Evolutionary conservation across 2,329 filamentous ascomycete species (phyloP), one percentile per base, ranked within the genome.

Genomic region (Colletotrichum lupini): DNA sequence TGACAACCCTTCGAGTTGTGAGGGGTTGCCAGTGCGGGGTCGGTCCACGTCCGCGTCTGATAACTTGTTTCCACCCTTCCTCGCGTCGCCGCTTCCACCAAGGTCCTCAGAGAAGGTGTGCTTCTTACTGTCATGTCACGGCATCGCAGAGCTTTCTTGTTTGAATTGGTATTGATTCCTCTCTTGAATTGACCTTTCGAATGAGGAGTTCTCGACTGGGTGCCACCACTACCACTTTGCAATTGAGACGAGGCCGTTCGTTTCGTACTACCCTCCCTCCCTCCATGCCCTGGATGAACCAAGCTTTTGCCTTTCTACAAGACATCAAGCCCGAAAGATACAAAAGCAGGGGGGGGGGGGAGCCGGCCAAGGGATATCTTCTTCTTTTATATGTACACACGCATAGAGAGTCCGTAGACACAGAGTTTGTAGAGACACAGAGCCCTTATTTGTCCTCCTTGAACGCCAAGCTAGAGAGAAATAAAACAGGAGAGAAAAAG

Each of bases 21-120:
- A 63, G 46, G 46, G 46, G 42, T 63, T 53, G 46, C 28, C 2
- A n/a, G 60, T 35, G 60, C 60, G 60, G 60, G 60, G 60, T 53
- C 42, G 28, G 28, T n/a, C 28, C 46, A 19, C 59, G 37, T 42
- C 37, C 16, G 14, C 37, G 37, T 42, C 37, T 42, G 16, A 19
- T 42, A 19, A 7, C 37, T 42, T 42, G 11, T 22, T 19, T 24
- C 19, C 35, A 1, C 49, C 28, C n/a, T 14, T 42, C 37, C 37
- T 42, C 37, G 37, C 37, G 37, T 42, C 37, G 37, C 16, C 11
- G 60, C n/a, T 8, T 16, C 26, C 4, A 46, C 8, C 56, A 26
- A 28, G 56, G 32, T 58, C 30, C 28, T n/a, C 56, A 32, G 35
- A 19, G 37, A 7, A 14, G 32, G 30, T 22, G 16, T 19, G 24